A percentile compares a stretch with the other conserved stretches of the same genome.
phyloP scores from a whole-genome alignment of 1,139 yeast species.

The Debaryomycetaceae sp. region DNA sequence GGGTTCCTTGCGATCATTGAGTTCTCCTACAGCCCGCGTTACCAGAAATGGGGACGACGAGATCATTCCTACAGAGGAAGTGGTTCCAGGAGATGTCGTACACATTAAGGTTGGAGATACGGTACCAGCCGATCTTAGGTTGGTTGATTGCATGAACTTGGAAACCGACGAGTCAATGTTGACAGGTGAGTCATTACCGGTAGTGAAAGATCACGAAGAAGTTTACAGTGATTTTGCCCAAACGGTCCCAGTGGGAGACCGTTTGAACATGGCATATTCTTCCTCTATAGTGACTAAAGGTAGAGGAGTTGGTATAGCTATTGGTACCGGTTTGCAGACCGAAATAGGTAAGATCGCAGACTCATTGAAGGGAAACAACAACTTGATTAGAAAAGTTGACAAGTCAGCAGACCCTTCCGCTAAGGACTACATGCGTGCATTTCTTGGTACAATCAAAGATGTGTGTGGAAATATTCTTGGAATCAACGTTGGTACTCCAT shows the following conservation, averaged over 20 bases:
- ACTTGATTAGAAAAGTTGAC: constrained; percentile 26
- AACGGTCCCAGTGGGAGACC: constrained; percentile 68
- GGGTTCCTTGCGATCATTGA: constrained; percentile 67
- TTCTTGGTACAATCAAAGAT: constrained; percentile 29
- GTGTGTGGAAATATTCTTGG: constrained; percentile 69
- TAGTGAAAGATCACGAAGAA: constrained; percentile 49
- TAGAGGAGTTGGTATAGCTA: constrained; percentile 67
- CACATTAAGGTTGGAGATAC: constrained; percentile 72
- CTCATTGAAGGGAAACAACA: constrained; percentile 41
- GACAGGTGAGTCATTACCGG: constrained; percentile 80
- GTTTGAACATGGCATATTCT: constrained; percentile 69
- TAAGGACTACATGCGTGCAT: constrained; percentile 49
- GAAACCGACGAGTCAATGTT: constrained; percentile 80
- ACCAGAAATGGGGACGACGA: constrained; percentile 59
- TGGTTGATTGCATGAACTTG: constrained; percentile 59
- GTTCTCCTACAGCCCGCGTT: constrained; percentile 72
- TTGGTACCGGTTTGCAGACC: constrained; percentile 65
- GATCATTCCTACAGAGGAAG: constrained; percentile 61
- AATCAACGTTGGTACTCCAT: constrained; percentile 72
- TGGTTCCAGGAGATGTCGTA: constrained; percentile 77
- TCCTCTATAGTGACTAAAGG: constrained; percentile 76
- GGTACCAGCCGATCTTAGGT: constrained; percentile 71
- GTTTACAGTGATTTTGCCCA: constrained; percentile 32
- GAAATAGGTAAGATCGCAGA: constrained; percentile 78
- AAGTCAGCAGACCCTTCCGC: constrained; percentile 20